Base-by-base conservation (phyloP, 176 grass and related monocot species). In the Thinopyrum elongatum region DNA sequence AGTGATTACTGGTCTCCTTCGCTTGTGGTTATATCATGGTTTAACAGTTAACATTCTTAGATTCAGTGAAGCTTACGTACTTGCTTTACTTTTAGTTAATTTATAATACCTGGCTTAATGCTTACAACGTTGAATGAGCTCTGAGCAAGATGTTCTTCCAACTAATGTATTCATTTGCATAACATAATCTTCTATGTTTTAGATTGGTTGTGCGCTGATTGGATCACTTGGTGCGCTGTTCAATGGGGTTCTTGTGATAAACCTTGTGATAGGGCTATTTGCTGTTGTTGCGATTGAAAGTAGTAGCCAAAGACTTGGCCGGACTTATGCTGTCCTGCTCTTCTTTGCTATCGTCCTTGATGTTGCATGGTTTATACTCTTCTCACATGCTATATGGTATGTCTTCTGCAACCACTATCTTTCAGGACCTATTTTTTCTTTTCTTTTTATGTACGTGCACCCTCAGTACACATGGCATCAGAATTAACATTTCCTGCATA, bases 341-440 rank as follows among this genome's bases (percentile, higher is more conserved):
- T 94, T 96, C 87, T 92, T 90, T 9, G 90, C 94, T 69, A 90
- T 99, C 36, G 16, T 94, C 41, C 83, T 99, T 65, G 97, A 99
- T 82, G 67, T 96, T 81, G 82, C 92, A 28, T 99, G 97, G 97
- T 99, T 99, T 86, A 90, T 99, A 74, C 90, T 99, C 81, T 99
- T 99, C 90, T 99, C 90, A 79, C 77, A 77, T 90, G 83, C 90
- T 78, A 96, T 99, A 89, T 99, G 94, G 97, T 99, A 95, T 80
- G 92, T 63, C 46, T 46, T 74, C 47, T 78, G 59, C 22, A 59
- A 61, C 41, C 13, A 80, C 41, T 75, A 46, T 84, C 9, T 53
- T 76, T 84, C 76, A 62, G 61, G 61, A 30, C 16, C 16, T 79
- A 13, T 28, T 76, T 82, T 65, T 38, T 27, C 49, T 15, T 41